A percentile compares a stretch with the other conserved stretches of the same genome.
These are phyloP conservation scores for Aspergillus cavernicola DNA, from an alignment of 495 filamentous ascomycete species.

Conservation along the genomic window DNA sequence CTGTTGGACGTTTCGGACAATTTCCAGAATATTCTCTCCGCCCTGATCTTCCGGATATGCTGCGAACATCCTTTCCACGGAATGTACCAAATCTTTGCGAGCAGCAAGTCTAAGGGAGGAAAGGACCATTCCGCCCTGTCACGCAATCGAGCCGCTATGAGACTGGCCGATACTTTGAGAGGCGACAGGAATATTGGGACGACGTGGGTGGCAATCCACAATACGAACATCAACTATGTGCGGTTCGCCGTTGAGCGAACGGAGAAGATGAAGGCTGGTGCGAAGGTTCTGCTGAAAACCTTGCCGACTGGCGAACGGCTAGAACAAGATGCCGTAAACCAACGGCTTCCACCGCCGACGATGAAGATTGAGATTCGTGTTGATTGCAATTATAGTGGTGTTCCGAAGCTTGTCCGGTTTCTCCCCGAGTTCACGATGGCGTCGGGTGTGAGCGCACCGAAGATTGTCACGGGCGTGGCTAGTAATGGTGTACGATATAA, in stretches of 20 bases:
- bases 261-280: slow-evolving; percentile 62
- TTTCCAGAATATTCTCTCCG: slow-evolving; percentile 73
- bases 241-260: slow-evolving; percentile 64
- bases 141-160: slow-evolving; percentile 66
- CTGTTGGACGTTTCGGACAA: slow-evolving; percentile 61
- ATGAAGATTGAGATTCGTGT: slow-evolving; percentile 75
- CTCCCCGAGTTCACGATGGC: slow-evolving; percentile 73
- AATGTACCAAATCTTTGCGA: slow-evolving; percentile 91
- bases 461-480: slow-evolving; percentile 76
- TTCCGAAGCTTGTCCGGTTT: slow-evolving; percentile 69
- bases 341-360: slow-evolving; percentile 79
- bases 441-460: slow-evolving; percentile 86
- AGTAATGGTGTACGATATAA: slow-evolving; percentile 76
- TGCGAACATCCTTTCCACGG: slow-evolving; percentile 91
- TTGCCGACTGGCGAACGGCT: slow-evolving; percentile 53
- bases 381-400: slow-evolving; percentile 67
- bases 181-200: slow-evolving; percentile 38
- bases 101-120: slow-evolving; percentile 59
- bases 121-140: slow-evolving; percentile 71
- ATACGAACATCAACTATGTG: slow-evolving; percentile 70
- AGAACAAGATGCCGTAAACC: slow-evolving; percentile 50
- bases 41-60: slow-evolving; percentile 76
- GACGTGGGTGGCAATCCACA: slow-evolving; percentile 65
- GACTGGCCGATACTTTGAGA: slow-evolving; percentile 58
- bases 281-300: slow-evolving; percentile 59